Percentiles rank a stretch among this genome's conserved stretches.
Conservation (phyloP, 164 flowering plant species). For the Platanus orientalis region DNA sequence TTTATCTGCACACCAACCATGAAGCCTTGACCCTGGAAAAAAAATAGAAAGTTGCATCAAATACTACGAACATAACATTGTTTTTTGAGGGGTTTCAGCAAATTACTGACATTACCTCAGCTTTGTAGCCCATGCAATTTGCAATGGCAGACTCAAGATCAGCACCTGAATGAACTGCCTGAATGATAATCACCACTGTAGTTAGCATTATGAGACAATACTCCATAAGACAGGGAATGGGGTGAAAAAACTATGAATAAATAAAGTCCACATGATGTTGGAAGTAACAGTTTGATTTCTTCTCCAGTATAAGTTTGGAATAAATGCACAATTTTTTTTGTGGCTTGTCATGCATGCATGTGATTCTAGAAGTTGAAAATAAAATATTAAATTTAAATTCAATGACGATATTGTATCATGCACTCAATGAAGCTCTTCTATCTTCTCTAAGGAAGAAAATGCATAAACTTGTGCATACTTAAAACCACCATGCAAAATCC, state of each 20-base stretch:
- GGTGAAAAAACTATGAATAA: not conserved
- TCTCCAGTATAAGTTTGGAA: too few relatives aligned
- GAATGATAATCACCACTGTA: slow-evolving; percentile 17
- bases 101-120: slow-evolving; percentile 53
- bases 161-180: slow-evolving; percentile 99
- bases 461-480: not conserved
- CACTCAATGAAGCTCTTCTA: not conserved
- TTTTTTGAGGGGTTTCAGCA: not conserved
- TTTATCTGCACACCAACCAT: slow-evolving; percentile 95
- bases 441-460: slow-evolving; percentile 3
- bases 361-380: too few relatives aligned
- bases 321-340: too few relatives aligned
- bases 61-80: slow-evolving; percentile 4
- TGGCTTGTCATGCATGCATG: too few relatives aligned
- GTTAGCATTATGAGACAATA: too few relatives aligned
- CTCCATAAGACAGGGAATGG: not conserved
- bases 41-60: slow-evolving; percentile 9
- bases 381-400: too few relatives aligned
- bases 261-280: not conserved
- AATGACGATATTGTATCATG: not conserved
- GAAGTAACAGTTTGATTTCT: not conserved
- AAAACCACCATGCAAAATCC: not conserved
- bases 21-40: slow-evolving; percentile 91
- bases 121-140: slow-evolving; percentile 85
- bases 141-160: slow-evolving; percentile 93